Base-by-base conservation (phyloP, 371 early-diverging fungal species). In the Nematocida parisii region DNA sequence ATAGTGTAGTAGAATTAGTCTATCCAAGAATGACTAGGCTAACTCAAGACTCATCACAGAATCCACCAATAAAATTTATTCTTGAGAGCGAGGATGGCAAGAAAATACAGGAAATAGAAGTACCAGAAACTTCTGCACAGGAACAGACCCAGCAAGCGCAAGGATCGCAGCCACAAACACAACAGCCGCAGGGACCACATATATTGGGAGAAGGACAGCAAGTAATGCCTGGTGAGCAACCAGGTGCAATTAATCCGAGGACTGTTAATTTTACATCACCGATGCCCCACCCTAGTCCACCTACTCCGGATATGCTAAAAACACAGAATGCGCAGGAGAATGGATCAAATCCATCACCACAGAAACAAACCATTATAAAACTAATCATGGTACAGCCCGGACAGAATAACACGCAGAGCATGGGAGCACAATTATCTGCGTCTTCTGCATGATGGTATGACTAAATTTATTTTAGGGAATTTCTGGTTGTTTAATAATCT, bases 341-440 rank as follows among this genome's bases (percentile, higher is more conserved):
- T 18, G 9, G 9, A 18, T 22, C 64, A 39, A 64, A 64, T 44
- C 13, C 64, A 27, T 33, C 11, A 11, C 64, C 64, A 42, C 15
- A 39, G n/a, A 3, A 64, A 40, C 27, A 64, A 18, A 64, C 64
- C 11, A 13, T 64, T 64, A 39, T 64, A n/a, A 64, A 64, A 42
- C 64, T 64, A 44, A 64, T 64, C 11, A 64, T 64, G 64, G 64
- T 64, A 18, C 64, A 64, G 45, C 64, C 64, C 27, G 1, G 11
- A 44, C 13, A 11, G 11, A 64, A 64, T 22, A 64, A 9, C 9
- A 9, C 9, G 52, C 52, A 9, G 18, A 50, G 52, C 24, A 33
- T 60, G 2, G 22, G 60, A 60, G 4, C 60, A 60, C 18, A 27
- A 2, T n/a, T n/a, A n/a, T 39, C 18, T 57, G 52, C 2, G 3